Evolutionary conservation across 805 yeast species (phyloP).

Genomic region (Jamesozyma piceae): DNA sequence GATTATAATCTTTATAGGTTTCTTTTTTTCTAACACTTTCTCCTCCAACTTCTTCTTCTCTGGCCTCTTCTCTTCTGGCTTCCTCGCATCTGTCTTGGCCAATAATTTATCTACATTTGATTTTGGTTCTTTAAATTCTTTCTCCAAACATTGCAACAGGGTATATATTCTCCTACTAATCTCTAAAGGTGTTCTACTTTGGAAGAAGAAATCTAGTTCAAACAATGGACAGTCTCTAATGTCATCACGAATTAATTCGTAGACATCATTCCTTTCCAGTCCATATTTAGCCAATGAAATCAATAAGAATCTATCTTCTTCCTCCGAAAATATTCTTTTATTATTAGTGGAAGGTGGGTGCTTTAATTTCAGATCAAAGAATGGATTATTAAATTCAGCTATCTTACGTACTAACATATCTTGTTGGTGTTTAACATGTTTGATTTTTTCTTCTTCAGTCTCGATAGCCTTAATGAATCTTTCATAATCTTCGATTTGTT

Average conservation of each 20-base stretch:
- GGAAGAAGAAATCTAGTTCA: constrained; percentile 81
- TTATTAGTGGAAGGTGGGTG: constrained; percentile 55
- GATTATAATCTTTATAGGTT: background rate
- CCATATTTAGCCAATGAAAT: constrained; percentile 76
- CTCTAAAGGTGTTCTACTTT: constrained; percentile 72
- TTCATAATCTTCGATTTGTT: constrained; percentile 83
- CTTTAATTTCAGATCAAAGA: constrained; percentile 65
- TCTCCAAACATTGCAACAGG: constrained; percentile 61
- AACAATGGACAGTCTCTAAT: constrained; percentile 70
- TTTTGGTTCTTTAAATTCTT: constrained; percentile 36
- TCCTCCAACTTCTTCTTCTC: background rate
- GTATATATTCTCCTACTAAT: constrained; percentile 76
- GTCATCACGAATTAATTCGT: constrained; percentile 69
- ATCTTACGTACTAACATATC: constrained; percentile 74
- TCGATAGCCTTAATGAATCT: constrained; percentile 73
- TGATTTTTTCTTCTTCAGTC: constrained; percentile 77
- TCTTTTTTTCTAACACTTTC: background rate
- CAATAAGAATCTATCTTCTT: constrained; percentile 82
- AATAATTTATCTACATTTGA: background rate
- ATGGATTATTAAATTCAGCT: constrained; percentile 62
- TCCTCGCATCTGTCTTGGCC: background rate
- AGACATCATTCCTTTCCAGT: constrained; percentile 65
- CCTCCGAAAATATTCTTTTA: constrained; percentile 64
- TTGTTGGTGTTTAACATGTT: constrained; percentile 56
- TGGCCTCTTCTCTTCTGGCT: background rate